Evolutionary conservation across 345 rosid genomes (phyloP), one percentile per base, ranked within the genome.

Genomic region (Hibiscus tridactylites): DNA sequence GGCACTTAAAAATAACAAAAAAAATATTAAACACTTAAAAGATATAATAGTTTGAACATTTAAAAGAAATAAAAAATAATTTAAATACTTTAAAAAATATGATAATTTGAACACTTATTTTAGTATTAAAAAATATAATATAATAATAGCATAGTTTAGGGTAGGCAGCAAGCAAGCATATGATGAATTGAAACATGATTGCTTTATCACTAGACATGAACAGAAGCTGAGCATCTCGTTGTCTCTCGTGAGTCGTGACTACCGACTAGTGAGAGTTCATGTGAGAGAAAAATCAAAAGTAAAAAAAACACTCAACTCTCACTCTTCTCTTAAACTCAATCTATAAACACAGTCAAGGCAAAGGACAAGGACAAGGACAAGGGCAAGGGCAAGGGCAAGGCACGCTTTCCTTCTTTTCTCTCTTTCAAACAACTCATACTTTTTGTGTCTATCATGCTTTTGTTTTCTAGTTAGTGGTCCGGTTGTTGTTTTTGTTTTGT

Each of bases 151-250:
- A 4, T 56, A 56, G 3, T 21, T 19, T 21, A 8, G 61, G 29
- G 2, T 7, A 54, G 65, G 13, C 44, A 53, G 61, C 47, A 16
- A 47, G n/a, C 62, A 59, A 11, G 54, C 76, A 64, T 64, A 71
- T 78, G 79, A 81, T 81, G 75, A 61, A 21, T 70, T 24, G 77
- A 67, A 65, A 68, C 74, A 44, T 15, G 61, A 71, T 67, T 66
- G 69, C 70, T 73, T 61, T 71, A 79, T 71, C 37, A 49, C 54
- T n/a, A 56, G 78, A 59, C 79, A 74, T 65, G 71, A 72, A 65
- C 85, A 46, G 83, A 46, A 42, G 64, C 81, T 78, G 46, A 70
- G 83, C 86, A 84, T 82, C 78, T 59, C 79, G 11, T 63, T 86
- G 85, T 85, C 88, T 79, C 76, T 53, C 12, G 47, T 44, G 44